Evolutionary conservation across 2,329 filamentous ascomycete species (phyloP).

Genomic region (Fusarium metavorans): DNA sequence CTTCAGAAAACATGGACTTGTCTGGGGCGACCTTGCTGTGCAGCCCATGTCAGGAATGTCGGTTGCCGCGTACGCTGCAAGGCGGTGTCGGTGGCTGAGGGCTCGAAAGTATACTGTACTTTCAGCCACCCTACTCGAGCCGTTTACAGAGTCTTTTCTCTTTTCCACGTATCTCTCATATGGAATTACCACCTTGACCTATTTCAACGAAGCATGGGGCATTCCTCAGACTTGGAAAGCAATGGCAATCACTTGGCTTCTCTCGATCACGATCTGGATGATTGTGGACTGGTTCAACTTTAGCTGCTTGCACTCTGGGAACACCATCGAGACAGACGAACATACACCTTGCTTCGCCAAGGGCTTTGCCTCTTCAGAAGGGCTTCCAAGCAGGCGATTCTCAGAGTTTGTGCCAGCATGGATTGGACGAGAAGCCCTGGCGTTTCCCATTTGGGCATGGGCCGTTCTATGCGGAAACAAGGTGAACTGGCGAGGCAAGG

Average conservation of each 20-base stretch:
- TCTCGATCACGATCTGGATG: constrained; percentile 78
- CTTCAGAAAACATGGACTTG: constrained; percentile 83
- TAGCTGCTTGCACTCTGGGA: constrained; percentile 77
- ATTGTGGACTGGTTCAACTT: constrained; percentile 80
- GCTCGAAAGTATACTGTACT: constrained; percentile 96
- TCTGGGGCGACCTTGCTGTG: constrained; percentile 87
- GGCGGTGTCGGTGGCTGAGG: constrained; percentile 89
- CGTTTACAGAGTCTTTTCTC: constrained; percentile 88
- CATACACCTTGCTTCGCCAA: constrained; percentile 81
- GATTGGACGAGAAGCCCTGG: constrained; percentile 84
- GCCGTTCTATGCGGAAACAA: constrained; percentile 90
- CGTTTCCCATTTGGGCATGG: constrained; percentile 90
- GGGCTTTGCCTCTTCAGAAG: constrained; percentile 52
- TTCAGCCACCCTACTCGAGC: constrained; percentile 89
- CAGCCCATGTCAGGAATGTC: constrained; percentile 90
- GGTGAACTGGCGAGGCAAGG: constrained; percentile 87
- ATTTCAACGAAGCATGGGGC: constrained; percentile 64
- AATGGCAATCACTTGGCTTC: constrained; percentile 74
- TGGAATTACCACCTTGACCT: constrained; percentile 79
- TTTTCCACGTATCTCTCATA: constrained; percentile 86
- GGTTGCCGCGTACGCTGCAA: constrained; percentile 79
- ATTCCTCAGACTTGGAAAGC: constrained; percentile 75
- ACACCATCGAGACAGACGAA: constrained; percentile 76
- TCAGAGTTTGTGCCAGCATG: constrained; percentile 83
- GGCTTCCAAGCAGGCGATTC: constrained; percentile 67